These are phyloP conservation scores for Rhazya stricta DNA, from an alignment of 257 asterid species.

Conservation along the genomic window DNA sequence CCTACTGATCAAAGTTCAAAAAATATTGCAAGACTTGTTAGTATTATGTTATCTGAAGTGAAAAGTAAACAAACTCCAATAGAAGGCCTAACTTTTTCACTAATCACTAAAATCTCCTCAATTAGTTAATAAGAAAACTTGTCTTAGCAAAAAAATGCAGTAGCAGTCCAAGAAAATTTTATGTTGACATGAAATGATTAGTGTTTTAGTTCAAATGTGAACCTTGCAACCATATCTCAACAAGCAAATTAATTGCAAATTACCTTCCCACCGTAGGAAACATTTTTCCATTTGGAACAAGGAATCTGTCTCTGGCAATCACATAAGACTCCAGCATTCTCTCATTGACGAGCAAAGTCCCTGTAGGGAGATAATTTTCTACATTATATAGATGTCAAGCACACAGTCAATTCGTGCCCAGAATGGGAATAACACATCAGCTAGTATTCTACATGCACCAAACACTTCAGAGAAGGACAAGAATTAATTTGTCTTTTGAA, in stretches of 20 bases:
- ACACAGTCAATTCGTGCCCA: neutral
- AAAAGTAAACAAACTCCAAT: neutral
- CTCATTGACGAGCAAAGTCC: conserved; percentile 92
- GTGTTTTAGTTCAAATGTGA: neutral
- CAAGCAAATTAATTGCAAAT: conserved; percentile 9
- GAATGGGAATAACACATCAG: neutral
- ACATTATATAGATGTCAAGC: neutral
- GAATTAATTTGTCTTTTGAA: neutral
- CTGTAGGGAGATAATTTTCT: conserved; percentile 40
- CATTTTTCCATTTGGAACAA: conserved; percentile 90
- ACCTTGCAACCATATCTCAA: neutral
- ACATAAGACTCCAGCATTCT: conserved; percentile 97
- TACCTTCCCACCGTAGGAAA: conserved; percentile 93
- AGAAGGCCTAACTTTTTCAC: neutral
- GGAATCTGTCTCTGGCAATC: conserved; percentile 97
- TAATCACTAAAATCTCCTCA: neutral
- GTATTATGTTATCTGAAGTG: neutral
- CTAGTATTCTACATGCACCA: neutral
- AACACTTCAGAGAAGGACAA: neutral
- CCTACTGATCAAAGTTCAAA: neutral
- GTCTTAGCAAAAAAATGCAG: neutral
- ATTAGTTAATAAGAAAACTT: neutral
- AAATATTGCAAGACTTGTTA: neutral
- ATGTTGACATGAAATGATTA: neutral
- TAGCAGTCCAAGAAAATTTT: neutral